phyloP scores from a whole-genome alignment of 1,284 basidiomycete genomes.

The Phellinidium pouzarii region DNA sequence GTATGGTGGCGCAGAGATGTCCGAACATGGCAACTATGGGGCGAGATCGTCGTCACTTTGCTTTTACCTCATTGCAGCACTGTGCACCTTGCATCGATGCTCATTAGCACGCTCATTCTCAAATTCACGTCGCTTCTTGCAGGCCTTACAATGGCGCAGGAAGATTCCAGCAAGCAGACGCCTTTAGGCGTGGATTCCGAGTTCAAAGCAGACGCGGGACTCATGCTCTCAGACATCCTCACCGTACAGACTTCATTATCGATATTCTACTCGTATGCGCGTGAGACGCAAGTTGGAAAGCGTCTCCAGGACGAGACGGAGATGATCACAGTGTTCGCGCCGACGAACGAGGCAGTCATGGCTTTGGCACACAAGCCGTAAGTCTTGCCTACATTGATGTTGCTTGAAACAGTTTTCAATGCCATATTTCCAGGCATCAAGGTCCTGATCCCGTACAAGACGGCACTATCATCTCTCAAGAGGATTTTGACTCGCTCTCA shows the following conservation, averaged over 20 bases:
- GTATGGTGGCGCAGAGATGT: too few relatives aligned
- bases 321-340: slow-evolving; percentile 57
- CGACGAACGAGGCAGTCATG: slow-evolving; percentile 79
- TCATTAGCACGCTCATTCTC: slow-evolving; percentile 5
- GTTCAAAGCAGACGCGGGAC: slow-evolving; percentile 28
- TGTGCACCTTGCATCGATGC: not conserved
- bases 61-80: slow-evolving; percentile 1
- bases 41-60: too few relatives aligned
- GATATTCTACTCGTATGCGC: slow-evolving; percentile 75
- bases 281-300: slow-evolving; percentile 55
- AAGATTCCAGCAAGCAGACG: not conserved
- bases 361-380: slow-evolving; percentile 68
- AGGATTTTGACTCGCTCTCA: slow-evolving; percentile 52
- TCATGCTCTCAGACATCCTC: slow-evolving; percentile 60
- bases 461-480: slow-evolving; percentile 48
- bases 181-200: slow-evolving; percentile 21
- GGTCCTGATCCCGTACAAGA: slow-evolving; percentile 37
- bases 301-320: slow-evolving; percentile 36
- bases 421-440: slow-evolving; percentile 42
- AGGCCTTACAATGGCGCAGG: slow-evolving; percentile 3
- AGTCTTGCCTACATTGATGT: slow-evolving; percentile 28
- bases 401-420: slow-evolving; percentile 2
- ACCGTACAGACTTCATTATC: slow-evolving; percentile 65
- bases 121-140: slow-evolving; percentile 11
- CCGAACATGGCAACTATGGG: too few relatives aligned